A percentile compares a stretch with the other conserved stretches of the same genome.
Conservation (phyloP, 352 stramenopile genomes). For the Phytopythium aichiense region DNA sequence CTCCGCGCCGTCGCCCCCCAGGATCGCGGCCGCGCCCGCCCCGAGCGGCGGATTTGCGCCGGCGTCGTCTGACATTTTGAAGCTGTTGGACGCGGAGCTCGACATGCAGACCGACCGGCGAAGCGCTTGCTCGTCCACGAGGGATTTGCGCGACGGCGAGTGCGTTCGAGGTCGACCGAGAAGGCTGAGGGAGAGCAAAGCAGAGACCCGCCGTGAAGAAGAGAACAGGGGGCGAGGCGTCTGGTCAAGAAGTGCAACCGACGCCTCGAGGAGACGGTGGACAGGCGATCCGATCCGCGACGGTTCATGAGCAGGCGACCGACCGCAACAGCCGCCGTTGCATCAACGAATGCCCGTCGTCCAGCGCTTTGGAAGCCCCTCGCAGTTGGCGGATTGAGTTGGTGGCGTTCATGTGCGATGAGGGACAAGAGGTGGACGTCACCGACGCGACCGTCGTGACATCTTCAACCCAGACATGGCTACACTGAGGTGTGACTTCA, state of each 20-base stretch:
- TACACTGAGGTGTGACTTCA: slow-evolving; percentile 5
- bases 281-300: background rate
- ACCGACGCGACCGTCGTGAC: background rate
- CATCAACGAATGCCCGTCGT: too few species aligned
- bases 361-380: too few species aligned
- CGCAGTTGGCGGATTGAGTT: too few species aligned
- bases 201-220: background rate
- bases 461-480: slow-evolving; percentile 6
- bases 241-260: background rate
- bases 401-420: too few species aligned
- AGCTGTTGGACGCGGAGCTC: slow-evolving; percentile 6
- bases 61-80: slow-evolving; percentile 3
- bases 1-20: slow-evolving; percentile 52
- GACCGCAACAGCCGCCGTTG: background rate
- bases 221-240: background rate
- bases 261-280: background rate
- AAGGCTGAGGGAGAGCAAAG: background rate
- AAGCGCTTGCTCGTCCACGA: background rate
- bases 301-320: background rate
- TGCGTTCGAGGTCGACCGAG: background rate
- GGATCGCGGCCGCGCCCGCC: slow-evolving; percentile 18
- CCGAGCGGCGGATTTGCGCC: background rate
- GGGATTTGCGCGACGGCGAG: background rate
- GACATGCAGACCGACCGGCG: background rate
- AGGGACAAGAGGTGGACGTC: too few species aligned